Conservation (phyloP, 176 grass and related monocot genomes). For the Pontederia paniculata region DNA sequence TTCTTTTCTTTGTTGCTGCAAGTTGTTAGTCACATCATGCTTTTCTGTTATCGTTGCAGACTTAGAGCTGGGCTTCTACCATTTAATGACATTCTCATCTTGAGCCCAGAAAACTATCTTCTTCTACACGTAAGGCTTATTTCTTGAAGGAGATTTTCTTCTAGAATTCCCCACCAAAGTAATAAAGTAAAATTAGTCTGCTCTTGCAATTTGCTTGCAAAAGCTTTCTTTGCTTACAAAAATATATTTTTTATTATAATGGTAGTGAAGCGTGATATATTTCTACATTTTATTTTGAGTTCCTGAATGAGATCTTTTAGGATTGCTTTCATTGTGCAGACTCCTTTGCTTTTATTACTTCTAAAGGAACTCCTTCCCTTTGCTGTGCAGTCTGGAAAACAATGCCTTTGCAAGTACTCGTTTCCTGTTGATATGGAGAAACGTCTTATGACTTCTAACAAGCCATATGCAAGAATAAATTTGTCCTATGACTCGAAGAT, state of each 20-base stretch:
- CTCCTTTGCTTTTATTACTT: too few species aligned
- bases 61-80: slow-evolving; percentile 49
- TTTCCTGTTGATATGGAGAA: slow-evolving; percentile 53
- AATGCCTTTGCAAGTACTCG: slow-evolving; percentile 79
- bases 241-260: too few species aligned
- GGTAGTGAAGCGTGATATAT: too few species aligned
- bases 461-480: slow-evolving; percentile 20
- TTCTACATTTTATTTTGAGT: too few species aligned
- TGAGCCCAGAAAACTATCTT: slow-evolving; percentile 64
- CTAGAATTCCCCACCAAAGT: neutral
- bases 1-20: neutral
- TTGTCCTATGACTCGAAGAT: slow-evolving; percentile 52
- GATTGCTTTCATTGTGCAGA: too few species aligned
- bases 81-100: slow-evolving; percentile 68
- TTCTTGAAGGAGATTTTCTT: slow-evolving; percentile 3
- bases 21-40: neutral
- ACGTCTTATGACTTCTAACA: slow-evolving; percentile 17
- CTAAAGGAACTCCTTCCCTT: slow-evolving; percentile 14
- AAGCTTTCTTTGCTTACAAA: too few species aligned
- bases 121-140: slow-evolving; percentile 72
- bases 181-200: too few species aligned
- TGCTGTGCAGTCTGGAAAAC: slow-evolving; percentile 67
- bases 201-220: too few species aligned
- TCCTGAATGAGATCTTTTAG: too few species aligned
- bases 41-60: slow-evolving; percentile 42